Conservation (phyloP, 257 asterid species). For the Capsicum baccatum region DNA sequence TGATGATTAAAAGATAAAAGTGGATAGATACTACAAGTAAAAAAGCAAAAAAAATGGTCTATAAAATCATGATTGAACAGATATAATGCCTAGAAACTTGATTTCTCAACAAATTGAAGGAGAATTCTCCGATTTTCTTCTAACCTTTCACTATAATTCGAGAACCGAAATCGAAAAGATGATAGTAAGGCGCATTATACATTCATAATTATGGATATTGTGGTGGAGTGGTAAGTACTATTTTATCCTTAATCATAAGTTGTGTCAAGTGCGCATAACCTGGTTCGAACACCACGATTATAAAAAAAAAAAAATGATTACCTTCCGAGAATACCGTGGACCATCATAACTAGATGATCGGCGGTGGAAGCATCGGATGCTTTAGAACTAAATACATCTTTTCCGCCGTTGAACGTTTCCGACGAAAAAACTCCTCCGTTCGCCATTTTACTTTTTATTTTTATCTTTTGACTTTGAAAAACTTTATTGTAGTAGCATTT, state of each 20-base stretch:
- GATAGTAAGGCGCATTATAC: too few relatives aligned
- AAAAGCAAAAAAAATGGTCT: neutral
- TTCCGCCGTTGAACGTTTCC: conserved; percentile 66
- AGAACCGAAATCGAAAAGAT: too few relatives aligned
- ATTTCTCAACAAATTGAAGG: too few relatives aligned
- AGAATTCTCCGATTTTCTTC: too few relatives aligned
- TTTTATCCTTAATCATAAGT: too few relatives aligned
- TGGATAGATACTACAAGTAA: neutral
- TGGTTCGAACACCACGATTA: too few relatives aligned
- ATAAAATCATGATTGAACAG: neutral
- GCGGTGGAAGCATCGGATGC: conserved; percentile 67
- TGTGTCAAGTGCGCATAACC: too few relatives aligned
- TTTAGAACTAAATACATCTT: conserved; percentile 68
- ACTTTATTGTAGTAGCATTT: conserved; percentile 17
- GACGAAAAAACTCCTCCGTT: conserved; percentile 57
- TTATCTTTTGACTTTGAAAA: neutral
- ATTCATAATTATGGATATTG: too few relatives aligned
- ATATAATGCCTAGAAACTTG: neutral
- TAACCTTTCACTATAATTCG: too few relatives aligned
- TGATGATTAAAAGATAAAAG: neutral
- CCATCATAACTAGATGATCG: conserved; percentile 95
- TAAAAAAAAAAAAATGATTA: conserved; percentile 9
- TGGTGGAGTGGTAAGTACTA: too few relatives aligned
- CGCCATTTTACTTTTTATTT: conserved; percentile 42
- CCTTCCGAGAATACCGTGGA: conserved; percentile 99